Evolutionary conservation across 768 basidiomycete genomes (phyloP), one percentile per base, ranked within the genome.

Genomic region (Suillus luteus): DNA sequence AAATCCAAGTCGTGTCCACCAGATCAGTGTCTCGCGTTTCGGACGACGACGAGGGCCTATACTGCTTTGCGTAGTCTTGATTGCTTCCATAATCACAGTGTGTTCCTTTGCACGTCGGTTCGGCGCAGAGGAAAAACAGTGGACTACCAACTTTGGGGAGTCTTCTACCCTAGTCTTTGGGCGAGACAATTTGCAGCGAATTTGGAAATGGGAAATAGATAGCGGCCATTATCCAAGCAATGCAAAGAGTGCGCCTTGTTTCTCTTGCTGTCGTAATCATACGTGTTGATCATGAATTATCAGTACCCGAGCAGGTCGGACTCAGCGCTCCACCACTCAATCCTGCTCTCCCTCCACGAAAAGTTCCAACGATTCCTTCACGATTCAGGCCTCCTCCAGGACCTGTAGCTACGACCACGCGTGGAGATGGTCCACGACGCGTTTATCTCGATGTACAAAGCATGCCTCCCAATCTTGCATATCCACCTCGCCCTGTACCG

Each of bases 161-260:
- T 81, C 86, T 17, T 80, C 90, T 31, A 93, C 93, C 10, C 82
- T 95, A 35, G 85, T 95, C 41, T 94, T 85, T 71, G 81, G 81
- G 62, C 82, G 88, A 55, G 86, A 91, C 63, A 95, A 98, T 71
- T 73, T 97, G 48, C 92, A 91, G 70, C 83, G 89, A 62, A 92
- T 99, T 75, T 99, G 96, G 96, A 82, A 88, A 65, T 99, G 95
- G 95, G 96, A 99, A 77, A 84, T 99, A 62, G 80, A 86, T 38
- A 92, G 93, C 66, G 97, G 97, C 1, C 95, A 97, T 77, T 95
- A 95, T 80, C 96, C 96, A 10, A 95, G 92, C 76, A 82, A 85
- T 61, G 83, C 85, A 62, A 82, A 83, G 69, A 85, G 95, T 94
- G 76, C 72, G 92, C 83, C 61, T 54, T 17, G 55, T 58, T 8